Percentiles rank a stretch among this genome's conserved stretches.
These are phyloP conservation scores for Monosporascus sp. DNA, from an alignment of 2,329 filamentous ascomycete species.

Conservation along the genomic window DNA sequence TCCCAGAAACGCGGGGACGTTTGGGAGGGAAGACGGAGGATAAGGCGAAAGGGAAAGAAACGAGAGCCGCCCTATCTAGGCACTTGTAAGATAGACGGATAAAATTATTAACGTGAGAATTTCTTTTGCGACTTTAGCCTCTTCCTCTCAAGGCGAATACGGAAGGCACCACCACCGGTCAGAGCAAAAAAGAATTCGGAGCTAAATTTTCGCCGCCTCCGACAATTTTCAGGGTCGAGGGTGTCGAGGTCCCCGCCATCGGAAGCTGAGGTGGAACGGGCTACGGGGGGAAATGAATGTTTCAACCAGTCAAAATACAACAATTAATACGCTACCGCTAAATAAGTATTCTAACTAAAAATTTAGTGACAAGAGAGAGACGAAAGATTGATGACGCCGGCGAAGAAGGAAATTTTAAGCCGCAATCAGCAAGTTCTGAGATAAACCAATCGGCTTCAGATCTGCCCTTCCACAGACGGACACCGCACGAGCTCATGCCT, in stretches of 20 bases:
- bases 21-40: constrained; percentile 19
- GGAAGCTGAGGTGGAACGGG: not conserved
- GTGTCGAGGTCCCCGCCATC: not conserved
- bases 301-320: no score
- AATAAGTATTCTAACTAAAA: no score
- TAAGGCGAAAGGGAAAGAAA: constrained; percentile 1
- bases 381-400: no score
- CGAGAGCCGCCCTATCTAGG: no score
- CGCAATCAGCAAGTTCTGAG: not conserved
- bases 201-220: constrained; percentile 4
- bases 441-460: not conserved
- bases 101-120: no score
- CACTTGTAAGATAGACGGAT: no score
- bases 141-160: not conserved
- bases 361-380: no score
- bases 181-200: constrained; percentile 2
- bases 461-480: no score
- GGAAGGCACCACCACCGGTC: not conserved
- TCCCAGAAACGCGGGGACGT: constrained; percentile 23
- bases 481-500: constrained; percentile 15
- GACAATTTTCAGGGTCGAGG: constrained; percentile 1
- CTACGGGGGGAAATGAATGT: no score
- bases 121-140: not conserved
- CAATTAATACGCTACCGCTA: no score
- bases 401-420: no score